phyloP scores from a whole-genome alignment of 2,329 filamentous ascomycete species.

The Colletotrichum camelliae region DNA sequence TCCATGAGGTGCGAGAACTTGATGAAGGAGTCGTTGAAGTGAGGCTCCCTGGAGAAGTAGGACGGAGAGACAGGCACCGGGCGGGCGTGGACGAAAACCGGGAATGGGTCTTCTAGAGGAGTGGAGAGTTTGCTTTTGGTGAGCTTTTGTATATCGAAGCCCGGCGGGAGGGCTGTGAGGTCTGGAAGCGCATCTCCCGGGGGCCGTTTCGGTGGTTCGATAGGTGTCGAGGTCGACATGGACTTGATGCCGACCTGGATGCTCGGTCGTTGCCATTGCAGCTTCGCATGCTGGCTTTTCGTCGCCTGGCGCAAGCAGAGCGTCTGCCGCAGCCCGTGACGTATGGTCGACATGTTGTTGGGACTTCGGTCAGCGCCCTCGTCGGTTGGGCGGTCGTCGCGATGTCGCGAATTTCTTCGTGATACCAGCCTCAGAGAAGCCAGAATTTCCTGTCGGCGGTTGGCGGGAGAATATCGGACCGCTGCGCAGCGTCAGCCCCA shows the following conservation, averaged over 20 bases:
- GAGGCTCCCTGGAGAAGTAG: conserved; percentile 90
- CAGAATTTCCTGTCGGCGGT: conserved; percentile 19
- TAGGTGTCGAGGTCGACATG: conserved; percentile 29
- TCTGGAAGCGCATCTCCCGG: neutral
- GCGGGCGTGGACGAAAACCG: conserved; percentile 61
- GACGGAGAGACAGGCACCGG: conserved; percentile 84
- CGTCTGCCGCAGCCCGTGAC: conserved; percentile 39
- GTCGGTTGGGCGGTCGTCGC: conserved; percentile 13
- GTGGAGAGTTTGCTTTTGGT: neutral
- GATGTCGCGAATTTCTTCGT: neutral
- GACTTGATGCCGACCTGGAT: conserved; percentile 31
- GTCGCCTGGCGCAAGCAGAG: conserved; percentile 36
- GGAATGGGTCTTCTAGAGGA: conserved; percentile 30
- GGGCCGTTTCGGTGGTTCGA: neutral
- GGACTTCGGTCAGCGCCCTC: conserved; percentile 6
- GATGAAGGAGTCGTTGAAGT: conserved; percentile 86
- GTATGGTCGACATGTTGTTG: conserved; percentile 38
- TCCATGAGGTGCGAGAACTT: conserved; percentile 73
- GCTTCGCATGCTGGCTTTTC: conserved; percentile 33
- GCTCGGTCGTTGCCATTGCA: conserved; percentile 26
- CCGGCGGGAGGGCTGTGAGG: neutral
- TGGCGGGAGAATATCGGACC: neutral
- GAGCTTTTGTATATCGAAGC: neutral
- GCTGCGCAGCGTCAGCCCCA: neutral
- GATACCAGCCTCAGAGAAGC: neutral